Conservation (phyloP, 805 yeast genomes). For the Starmerella sirachaensis region DNA sequence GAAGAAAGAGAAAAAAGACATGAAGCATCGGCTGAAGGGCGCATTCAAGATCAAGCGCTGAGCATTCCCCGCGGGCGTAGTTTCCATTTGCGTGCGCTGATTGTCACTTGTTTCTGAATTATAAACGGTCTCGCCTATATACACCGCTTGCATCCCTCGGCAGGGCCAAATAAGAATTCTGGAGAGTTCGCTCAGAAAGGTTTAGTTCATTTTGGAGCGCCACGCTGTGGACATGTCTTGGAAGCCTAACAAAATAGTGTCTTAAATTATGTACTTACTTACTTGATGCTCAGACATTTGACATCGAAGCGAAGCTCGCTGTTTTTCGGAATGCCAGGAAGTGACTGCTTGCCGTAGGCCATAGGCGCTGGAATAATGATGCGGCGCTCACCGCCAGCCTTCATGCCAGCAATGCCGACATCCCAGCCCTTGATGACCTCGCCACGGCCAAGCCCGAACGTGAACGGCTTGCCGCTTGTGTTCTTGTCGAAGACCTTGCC, state of each 20-base stretch:
- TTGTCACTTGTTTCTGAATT: too few relatives aligned
- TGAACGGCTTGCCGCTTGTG: conserved; percentile 93
- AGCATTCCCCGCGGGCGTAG: not conserved
- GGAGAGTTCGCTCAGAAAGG: too few relatives aligned
- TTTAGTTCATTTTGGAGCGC: too few relatives aligned
- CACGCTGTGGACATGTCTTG: not conserved
- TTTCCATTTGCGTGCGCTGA: too few relatives aligned
- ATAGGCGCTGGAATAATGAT: conserved; percentile 88
- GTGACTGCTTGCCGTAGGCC: conserved; percentile 89
- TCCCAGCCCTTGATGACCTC: conserved; percentile 99
- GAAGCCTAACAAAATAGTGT: not conserved
- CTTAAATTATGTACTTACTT: conserved; percentile 21
- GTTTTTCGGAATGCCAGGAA: conserved; percentile 98
- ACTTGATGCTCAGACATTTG: conserved; percentile 82
- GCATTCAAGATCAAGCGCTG: conserved; percentile 12
- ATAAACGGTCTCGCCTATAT: too few relatives aligned
- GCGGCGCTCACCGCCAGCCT: conserved; percentile 98
- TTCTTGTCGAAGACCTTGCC: conserved; percentile 96
- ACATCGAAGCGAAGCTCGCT: conserved; percentile 93
- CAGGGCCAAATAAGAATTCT: too few relatives aligned
- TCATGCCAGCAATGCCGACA: conserved; percentile 96
- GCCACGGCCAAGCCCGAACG: conserved; percentile 84
- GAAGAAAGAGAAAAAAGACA: conserved; percentile 13
- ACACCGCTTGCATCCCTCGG: too few relatives aligned
- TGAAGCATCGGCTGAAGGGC: conserved; percentile 16